These are phyloP conservation scores for Cladophialophora immunda DNA, from an alignment of 2,329 filamentous ascomycete species.

Conservation along the genomic window DNA sequence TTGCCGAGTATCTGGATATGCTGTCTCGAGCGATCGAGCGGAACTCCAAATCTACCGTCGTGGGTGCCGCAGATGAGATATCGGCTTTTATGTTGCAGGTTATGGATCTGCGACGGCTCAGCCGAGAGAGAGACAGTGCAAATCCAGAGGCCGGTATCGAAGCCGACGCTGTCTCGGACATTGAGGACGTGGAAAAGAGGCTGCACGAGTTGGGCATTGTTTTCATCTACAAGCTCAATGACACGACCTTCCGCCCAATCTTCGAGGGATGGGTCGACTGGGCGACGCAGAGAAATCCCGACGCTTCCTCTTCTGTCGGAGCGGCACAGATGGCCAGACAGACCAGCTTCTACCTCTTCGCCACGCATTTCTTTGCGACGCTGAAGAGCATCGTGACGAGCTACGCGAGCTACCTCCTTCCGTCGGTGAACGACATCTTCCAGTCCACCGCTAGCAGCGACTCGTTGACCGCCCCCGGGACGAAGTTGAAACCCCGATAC, in stretches of 20 bases:
- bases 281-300: conserved; percentile 59
- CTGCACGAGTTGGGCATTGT: conserved; percentile 78
- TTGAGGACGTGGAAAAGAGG: conserved; percentile 67
- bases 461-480: not conserved
- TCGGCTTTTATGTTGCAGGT: conserved; percentile 66
- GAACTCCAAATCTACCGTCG: conserved; percentile 79
- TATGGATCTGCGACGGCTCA: conserved; percentile 59
- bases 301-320: conserved; percentile 11
- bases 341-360: conserved; percentile 55
- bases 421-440: conserved; percentile 74
- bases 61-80: conserved; percentile 76
- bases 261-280: conserved; percentile 89
- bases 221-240: conserved; percentile 97
- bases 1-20: conserved; percentile 28
- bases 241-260: conserved; percentile 89
- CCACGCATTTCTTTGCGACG: conserved; percentile 33
- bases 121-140: not conserved
- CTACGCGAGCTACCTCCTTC: conserved; percentile 86
- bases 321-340: conserved; percentile 68
- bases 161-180: conserved; percentile 54
- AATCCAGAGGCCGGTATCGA: conserved; percentile 15
- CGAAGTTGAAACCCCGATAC: not conserved
- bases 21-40: conserved; percentile 59
- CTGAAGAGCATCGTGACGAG: conserved; percentile 83
- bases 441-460: conserved; percentile 27